Conservation (phyloP, 208 protist species). For the Eutreptiella sp. region DNA sequence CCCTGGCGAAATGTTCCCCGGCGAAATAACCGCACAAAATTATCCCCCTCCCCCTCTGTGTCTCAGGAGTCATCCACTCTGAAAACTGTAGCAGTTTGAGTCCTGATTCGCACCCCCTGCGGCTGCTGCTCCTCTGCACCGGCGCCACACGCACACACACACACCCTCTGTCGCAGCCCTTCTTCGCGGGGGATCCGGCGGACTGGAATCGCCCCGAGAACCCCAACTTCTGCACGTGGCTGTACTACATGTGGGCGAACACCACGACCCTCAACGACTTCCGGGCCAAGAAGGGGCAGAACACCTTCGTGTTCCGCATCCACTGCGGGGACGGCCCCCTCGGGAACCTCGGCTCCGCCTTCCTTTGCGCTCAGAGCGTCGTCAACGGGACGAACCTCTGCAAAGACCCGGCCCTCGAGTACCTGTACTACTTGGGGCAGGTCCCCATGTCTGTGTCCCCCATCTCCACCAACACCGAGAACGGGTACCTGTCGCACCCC, state of each 20-base stretch:
- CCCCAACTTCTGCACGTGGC: conserved; percentile 98
- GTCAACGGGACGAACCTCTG: conserved; percentile 96
- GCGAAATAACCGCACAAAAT: no score
- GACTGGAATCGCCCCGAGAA: conserved; percentile 89
- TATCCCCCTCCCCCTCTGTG: no score
- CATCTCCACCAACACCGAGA: conserved; percentile 96
- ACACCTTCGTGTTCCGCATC: conserved; percentile 91
- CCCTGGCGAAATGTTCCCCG: no score
- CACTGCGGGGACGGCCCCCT: conserved; percentile 92
- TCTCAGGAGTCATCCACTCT: no score
- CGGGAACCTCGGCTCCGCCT: conserved; percentile 86
- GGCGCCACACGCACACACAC: no score
- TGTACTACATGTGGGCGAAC: conserved; percentile 98
- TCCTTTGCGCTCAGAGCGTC: conserved; percentile 89
- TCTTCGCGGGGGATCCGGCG: conserved; percentile 74
- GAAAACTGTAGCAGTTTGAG: no score
- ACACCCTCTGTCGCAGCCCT: conserved; percentile 41
- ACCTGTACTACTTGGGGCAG: conserved; percentile 97
- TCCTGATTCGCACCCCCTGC: no score
- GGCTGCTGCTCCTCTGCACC: no score
- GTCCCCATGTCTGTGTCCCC: conserved; percentile 96
- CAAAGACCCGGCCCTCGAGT: no score
- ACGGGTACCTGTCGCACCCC: conserved; percentile 93
- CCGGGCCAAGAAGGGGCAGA: conserved; percentile 72
- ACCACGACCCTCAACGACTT: conserved; percentile 93